Evolutionary conservation across 768 basidiomycete species (phyloP), one percentile per base, ranked within the genome.

Genomic region (Tricholomella constricta): DNA sequence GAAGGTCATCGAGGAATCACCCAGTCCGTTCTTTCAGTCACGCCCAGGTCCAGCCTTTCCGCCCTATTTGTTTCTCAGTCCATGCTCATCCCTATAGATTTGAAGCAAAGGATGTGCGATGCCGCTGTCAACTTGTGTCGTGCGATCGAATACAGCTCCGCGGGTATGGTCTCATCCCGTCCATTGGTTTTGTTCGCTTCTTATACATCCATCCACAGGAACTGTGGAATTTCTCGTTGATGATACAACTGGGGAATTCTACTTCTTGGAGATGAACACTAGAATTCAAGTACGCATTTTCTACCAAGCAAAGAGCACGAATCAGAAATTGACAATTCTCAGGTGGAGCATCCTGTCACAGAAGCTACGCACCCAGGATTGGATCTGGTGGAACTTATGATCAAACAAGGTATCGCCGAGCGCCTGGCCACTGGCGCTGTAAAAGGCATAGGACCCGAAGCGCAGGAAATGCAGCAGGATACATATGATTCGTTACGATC

Each of bases 181-280:
- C n/a, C 17, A 15, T 38, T n/a, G n/a, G 6, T 19, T 27, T 25
- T 15, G 25, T 36, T 14, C 0, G 12, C n/a, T 20, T 54, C 17
- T 47, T 41, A 9, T 3, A n/a, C n/a, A n/a, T n/a, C 27, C 29
- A 19, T 45, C 19, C 10, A n/a, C 57, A 79, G 86, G 85, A 3
- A 88, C 85, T 0, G 78, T 88, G 14, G 88, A 89, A 61, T 88
- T 84, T 62, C 70, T 88, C 5, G 81, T 85, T 6, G 78, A 84
- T 56, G 75, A 83, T 38, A 49, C 67, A 0, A 79, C 79, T 1
- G 77, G 73, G 0, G 60, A 72, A 1, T 86, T 85, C 67, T 87
- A 75, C 69, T 89, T 88, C 54, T 72, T 89, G 11, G 86, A 89
- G 64, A 83, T 88, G 80, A 88, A 89, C 55, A 83, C 84, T 0